phyloP scores from a whole-genome alignment of 75 land plant species.

The Cryptomeria japonica region DNA sequence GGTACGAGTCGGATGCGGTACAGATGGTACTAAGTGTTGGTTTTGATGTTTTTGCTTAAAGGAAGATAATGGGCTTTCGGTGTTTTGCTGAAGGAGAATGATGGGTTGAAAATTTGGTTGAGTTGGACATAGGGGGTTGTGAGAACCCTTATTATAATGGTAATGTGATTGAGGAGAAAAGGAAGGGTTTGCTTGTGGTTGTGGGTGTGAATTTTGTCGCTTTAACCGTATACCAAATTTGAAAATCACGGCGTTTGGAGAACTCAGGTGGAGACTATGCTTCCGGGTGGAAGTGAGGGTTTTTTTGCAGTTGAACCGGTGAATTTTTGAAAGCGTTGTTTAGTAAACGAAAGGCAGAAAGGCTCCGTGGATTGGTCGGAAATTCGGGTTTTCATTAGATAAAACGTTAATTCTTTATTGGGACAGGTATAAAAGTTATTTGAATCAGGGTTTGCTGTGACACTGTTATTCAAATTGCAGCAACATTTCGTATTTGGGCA shows the following conservation, averaged over 20 bases:
- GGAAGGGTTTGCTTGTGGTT: not conserved
- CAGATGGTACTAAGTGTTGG: not conserved
- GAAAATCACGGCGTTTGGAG: not conserved
- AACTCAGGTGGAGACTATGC: not conserved
- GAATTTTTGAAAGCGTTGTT: not conserved
- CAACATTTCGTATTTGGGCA: too few species aligned
- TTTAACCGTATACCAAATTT: not conserved
- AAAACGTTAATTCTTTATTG: too few species aligned
- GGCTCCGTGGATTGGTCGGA: not conserved
- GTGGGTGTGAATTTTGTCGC: not conserved
- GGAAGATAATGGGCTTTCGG: not conserved
- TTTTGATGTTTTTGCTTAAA: not conserved
- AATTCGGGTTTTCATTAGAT: not conserved
- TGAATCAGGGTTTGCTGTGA: too few species aligned
- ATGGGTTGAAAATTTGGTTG: slow-evolving; percentile 1
- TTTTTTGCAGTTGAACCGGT: not conserved
- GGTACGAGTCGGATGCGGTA: not conserved
- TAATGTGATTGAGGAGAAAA: not conserved
- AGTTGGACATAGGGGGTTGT: not conserved
- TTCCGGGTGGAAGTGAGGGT: not conserved
- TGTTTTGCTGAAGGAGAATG: not conserved
- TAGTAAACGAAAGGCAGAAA: not conserved
- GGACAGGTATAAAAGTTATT: too few species aligned
- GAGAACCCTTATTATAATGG: not conserved
- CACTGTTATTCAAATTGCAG: too few species aligned